phyloP scores from a whole-genome alignment of 176 grass and related monocot species.

The Oropetium thomaeum region DNA sequence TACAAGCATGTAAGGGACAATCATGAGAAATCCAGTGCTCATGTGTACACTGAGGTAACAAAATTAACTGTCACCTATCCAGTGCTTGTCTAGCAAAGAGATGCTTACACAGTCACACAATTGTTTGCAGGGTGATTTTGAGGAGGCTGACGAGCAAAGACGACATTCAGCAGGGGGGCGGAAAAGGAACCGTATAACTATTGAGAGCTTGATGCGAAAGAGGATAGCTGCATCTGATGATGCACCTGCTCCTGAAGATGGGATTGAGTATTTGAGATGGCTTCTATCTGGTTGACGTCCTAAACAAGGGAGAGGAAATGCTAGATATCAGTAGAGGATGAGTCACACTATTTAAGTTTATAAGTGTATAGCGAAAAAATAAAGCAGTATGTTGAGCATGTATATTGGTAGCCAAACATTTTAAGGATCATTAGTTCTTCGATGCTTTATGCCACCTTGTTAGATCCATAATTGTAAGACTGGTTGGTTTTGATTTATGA shows the following conservation, averaged over 20 bases:
- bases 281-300: slow-evolving; percentile 27
- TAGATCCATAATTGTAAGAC: not conserved
- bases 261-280: slow-evolving; percentile 46
- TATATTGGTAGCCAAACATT: not conserved
- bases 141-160: slow-evolving; percentile 35
- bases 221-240: slow-evolving; percentile 42
- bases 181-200: slow-evolving; percentile 40
- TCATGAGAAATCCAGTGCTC: slow-evolving; percentile 61
- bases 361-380: not conserved
- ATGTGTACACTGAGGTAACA: slow-evolving; percentile 47
- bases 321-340: not conserved
- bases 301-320: not conserved
- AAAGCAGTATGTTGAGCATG: not conserved
- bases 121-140: slow-evolving; percentile 45
- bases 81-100: not conserved
- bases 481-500: not conserved
- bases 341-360: not conserved
- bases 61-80: not conserved
- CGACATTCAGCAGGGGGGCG: slow-evolving; percentile 32
- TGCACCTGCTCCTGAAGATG: slow-evolving; percentile 39
- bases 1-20: slow-evolving; percentile 89
- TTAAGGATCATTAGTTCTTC: not conserved
- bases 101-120: slow-evolving; percentile 18
- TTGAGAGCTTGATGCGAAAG: slow-evolving; percentile 37
- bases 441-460: not conserved